Evolutionary conservation across 768 basidiomycete species (phyloP), one percentile per base, ranked within the genome.

Genomic region (Phaeotremella fagi): DNA sequence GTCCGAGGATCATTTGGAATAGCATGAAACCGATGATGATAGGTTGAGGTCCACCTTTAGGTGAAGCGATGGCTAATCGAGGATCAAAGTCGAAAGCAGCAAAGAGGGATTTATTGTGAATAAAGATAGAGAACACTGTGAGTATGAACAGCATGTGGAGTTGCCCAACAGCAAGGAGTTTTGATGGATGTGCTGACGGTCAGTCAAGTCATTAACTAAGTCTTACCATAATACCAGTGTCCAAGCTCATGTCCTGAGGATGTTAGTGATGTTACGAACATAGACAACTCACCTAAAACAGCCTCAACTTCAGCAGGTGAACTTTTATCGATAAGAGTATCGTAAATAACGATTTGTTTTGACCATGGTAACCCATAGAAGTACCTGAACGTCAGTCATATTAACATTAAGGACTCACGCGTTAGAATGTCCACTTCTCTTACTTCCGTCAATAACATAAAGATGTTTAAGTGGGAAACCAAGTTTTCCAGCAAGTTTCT

Each of bases 401-500:
- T n/a, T n/a, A n/a, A n/a, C n/a, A n/a, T n/a, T n/a, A n/a, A n/a
- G n/a, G n/a, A n/a, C 73, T 61, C 42, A 72, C 73, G 76, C 92
- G 61, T 97, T 97, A 63, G 85, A 87, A 76, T 99, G 94, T 2
- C 88, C 86, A 75, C 86, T 89, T 44, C 94, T 83, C 78, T 95
- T 95, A 29, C 87, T 90, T 25, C 95, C 95, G 70, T 98, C 92
- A 62, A 98, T 97, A 72, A 95, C 90, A 72, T 94, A 98, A 48
- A 99, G 74, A 73, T 92, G 86, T 68, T 86, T 95, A 52, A 97
- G 78, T 0, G 95, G 94, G 81, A 98, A 99, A 53, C 85, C 83
- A 64, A 98, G 85, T 66, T 84, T 85, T 35, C 76, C 64, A 0
- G 92, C 89, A 15, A 99, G 79, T 0, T 74, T 68, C 65, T 94